These are phyloP conservation scores for Graphilbum ipis-grandicollis DNA, from an alignment of 2,329 filamentous ascomycete genomes.

Conservation along the genomic window DNA sequence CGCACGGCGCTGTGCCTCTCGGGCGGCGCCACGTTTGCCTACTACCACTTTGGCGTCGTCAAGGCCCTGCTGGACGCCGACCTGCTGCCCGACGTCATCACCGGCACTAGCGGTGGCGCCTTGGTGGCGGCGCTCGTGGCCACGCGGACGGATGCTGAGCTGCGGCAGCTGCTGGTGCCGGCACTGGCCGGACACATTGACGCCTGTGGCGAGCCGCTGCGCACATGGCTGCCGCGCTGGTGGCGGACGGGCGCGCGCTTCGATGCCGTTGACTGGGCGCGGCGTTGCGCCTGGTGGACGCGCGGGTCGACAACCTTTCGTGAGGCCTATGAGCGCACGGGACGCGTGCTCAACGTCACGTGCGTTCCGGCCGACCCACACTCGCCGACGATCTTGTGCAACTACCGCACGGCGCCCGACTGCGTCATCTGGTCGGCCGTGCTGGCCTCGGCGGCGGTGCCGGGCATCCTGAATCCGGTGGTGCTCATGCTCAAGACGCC, in stretches of 20 bases:
- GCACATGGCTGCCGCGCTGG: slow-evolving; percentile 68
- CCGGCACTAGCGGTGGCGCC: slow-evolving; percentile 87
- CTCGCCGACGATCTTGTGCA: slow-evolving; percentile 78
- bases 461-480: slow-evolving; percentile 86
- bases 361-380: slow-evolving; percentile 94
- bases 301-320: slow-evolving; percentile 83
- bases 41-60: slow-evolving; percentile 89
- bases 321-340: slow-evolving; percentile 86
- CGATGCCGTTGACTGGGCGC: slow-evolving; percentile 84
- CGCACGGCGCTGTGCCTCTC: slow-evolving; percentile 85
- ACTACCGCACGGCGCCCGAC: slow-evolving; percentile 87
- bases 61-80: slow-evolving; percentile 77
- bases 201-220: slow-evolving; percentile 64
- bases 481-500: slow-evolving; percentile 80
- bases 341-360: slow-evolving; percentile 85
- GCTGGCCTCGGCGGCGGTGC: slow-evolving; percentile 84
- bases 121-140: slow-evolving; percentile 74
- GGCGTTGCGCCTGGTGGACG: slow-evolving; percentile 74
- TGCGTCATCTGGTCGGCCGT: slow-evolving; percentile 98
- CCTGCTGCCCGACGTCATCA: slow-evolving; percentile 82
- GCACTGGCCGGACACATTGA: slow-evolving; percentile 72
- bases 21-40: slow-evolving; percentile 85
- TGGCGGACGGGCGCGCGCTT: slow-evolving; percentile 87
- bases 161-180: slow-evolving; percentile 70
- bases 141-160: slow-evolving; percentile 80